These are phyloP conservation scores for Carex kokanica DNA, from an alignment of 176 grass and related monocot species.

Conservation along the genomic window DNA sequence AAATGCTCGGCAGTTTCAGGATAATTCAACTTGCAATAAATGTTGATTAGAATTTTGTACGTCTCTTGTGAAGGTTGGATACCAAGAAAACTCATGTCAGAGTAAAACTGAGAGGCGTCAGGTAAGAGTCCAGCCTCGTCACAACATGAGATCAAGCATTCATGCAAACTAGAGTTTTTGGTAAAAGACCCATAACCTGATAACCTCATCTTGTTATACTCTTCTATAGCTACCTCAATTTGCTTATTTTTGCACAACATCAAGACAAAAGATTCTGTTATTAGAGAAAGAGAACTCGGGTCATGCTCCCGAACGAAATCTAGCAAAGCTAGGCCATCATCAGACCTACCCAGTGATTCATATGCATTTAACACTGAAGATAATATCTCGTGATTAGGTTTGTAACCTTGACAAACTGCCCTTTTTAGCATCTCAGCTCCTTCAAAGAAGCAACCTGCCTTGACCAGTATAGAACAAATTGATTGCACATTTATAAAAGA, in stretches of 20 bases:
- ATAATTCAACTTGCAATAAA: slow-evolving; percentile 79
- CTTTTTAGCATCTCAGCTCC: slow-evolving; percentile 64
- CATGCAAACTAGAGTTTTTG: slow-evolving; percentile 48
- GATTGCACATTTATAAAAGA: slow-evolving; percentile 47
- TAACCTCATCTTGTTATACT: slow-evolving; percentile 48
- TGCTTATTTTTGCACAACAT: slow-evolving; percentile 63
- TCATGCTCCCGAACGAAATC: slow-evolving; percentile 49
- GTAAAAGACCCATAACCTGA: slow-evolving; percentile 40
- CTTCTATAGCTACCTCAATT: slow-evolving; percentile 46
- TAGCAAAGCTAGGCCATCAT: slow-evolving; percentile 66
- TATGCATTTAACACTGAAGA: slow-evolving; percentile 59
- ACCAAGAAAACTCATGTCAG: slow-evolving; percentile 71
- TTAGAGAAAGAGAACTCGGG: slow-evolving; percentile 43
- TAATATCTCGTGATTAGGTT: slow-evolving; percentile 59
- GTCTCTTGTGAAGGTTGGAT: slow-evolving; percentile 55
- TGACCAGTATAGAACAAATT: slow-evolving; percentile 58
- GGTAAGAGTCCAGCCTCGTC: slow-evolving; percentile 50
- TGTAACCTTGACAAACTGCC: slow-evolving; percentile 50
- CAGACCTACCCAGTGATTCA: slow-evolving; percentile 37
- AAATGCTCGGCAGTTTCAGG: slow-evolving; percentile 75
- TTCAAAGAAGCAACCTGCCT: slow-evolving; percentile 54
- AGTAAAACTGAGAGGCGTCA: slow-evolving; percentile 78
- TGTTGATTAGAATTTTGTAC: slow-evolving; percentile 53
- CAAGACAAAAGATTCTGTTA: slow-evolving; percentile 72
- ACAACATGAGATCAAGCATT: slow-evolving; percentile 65